Base-by-base conservation (phyloP, 139 green algal genomes). In the Desmodesmus armatus region DNA sequence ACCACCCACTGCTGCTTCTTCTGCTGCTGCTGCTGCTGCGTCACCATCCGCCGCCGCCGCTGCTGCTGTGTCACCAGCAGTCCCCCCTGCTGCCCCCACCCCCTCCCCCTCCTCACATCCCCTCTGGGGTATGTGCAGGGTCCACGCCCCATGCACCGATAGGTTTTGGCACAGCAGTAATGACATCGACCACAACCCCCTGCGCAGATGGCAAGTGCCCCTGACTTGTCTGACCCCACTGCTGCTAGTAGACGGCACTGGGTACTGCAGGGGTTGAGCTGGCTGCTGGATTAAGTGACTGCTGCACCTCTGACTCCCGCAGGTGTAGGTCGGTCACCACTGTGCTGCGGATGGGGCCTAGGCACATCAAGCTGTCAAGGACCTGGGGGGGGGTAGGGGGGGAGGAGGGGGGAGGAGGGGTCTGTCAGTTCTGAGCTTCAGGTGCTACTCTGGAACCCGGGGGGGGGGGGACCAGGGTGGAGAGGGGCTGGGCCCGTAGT, bases 91-190 rank as follows among this genome's bases (percentile, higher is more conserved):
- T 25, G 17, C 70, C 25, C 39, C 66, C 44, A 80, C 67, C 21
- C 62, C 55, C 33, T 80, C 53, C 17, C 31, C 25, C 69, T 66
- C 60, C 21, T 83, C 55, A 82, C 96, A 83, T n/a, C n/a, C n/a
- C n/a, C n/a, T n/a, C n/a, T n/a, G n/a, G n/a, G n/a, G n/a, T n/a
- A n/a, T n/a, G 75, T 94, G 90, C 63, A 99, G 84, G 0, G 95
- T 91, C 94, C 96, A 98, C 27, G 94, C 88, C 40, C 90, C 94
- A 78, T 89, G 40, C 71, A 58, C 81, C 82, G 87, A 65, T 27
- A 90, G 55, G 40, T 96, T 88, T n/a, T 0, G 89, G 91, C 25
- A 98, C 94, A 37, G 96, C 90, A 0, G 92, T 94, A 15, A 97
- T 87, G n/a, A 96, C 79, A 21, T 98, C 94, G 0, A 94, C 89